Conservation (phyloP, 1,284 basidiomycete species). For the Cryptococcus deneoformans region DNA sequence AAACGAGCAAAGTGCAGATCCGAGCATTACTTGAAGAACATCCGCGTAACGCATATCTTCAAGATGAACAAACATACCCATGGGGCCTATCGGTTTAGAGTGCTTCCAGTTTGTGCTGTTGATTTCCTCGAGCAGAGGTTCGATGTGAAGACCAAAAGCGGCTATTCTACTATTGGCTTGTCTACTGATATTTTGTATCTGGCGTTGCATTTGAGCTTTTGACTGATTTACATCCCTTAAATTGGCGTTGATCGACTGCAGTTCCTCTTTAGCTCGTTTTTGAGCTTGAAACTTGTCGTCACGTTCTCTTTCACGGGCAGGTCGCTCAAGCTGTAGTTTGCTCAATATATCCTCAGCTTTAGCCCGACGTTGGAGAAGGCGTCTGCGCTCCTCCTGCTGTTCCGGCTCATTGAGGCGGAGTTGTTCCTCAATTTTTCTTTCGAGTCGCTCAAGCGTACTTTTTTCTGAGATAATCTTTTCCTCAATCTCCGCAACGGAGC, state of each 20-base stretch:
- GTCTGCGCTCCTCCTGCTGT: conserved; percentile 4
- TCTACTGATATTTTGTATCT: conserved; percentile 15
- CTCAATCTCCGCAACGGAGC: no score
- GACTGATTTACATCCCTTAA: not conserved
- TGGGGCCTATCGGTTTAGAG: conserved; percentile 74
- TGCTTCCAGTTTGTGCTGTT: conserved; percentile 61
- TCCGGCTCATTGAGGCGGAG: conserved; percentile 8
- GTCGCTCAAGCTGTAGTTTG: conserved; percentile 8
- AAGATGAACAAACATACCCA: conserved; percentile 77
- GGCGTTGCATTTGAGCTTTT: conserved; percentile 6
- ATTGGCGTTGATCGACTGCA: not conserved
- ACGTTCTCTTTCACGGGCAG: conserved; percentile 4
- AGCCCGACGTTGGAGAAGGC: conserved; percentile 4
- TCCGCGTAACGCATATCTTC: conserved; percentile 65
- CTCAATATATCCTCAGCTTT: conserved; percentile 7
- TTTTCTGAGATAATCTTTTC: not conserved
- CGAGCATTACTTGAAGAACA: conserved; percentile 66
- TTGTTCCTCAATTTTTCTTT: conserved; percentile 12
- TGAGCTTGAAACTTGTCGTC: not conserved
- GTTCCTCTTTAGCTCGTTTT: conserved; percentile 1
- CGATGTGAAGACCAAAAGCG: conserved; percentile 44
- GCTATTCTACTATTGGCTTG: conserved; percentile 56
- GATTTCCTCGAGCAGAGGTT: conserved; percentile 58
- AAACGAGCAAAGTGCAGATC: conserved; percentile 64
- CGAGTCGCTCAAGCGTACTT: not conserved